phyloP scores from a whole-genome alignment of 495 filamentous ascomycete genomes.

The Clohesyomyces aquaticus region DNA sequence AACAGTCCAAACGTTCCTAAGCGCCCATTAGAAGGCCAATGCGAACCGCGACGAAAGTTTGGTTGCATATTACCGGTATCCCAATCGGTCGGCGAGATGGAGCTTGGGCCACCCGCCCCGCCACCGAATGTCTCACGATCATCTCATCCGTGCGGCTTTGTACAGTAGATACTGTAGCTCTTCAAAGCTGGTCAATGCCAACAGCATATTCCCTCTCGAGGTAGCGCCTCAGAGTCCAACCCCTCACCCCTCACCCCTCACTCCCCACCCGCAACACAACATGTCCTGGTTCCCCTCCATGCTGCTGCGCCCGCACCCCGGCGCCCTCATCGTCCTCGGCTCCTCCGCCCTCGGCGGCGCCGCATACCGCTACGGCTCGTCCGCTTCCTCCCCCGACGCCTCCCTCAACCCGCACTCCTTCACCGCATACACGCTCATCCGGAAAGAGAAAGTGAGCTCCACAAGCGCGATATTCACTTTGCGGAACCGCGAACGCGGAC shows the following conservation, averaged over 20 bases:
- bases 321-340: conserved; percentile 35
- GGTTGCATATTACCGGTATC: too few relatives aligned
- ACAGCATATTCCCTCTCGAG: neutral
- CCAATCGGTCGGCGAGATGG: neutral
- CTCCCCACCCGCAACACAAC: neutral
- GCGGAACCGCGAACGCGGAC: conserved; percentile 37
- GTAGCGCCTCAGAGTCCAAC: too few relatives aligned
- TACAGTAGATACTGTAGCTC: too few relatives aligned
- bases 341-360: conserved; percentile 36
- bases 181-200: neutral
- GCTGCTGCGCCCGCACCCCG: conserved; percentile 23
- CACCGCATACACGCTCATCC: conserved; percentile 56
- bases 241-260: too few relatives aligned
- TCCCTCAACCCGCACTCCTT: conserved; percentile 40
- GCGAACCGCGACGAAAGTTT: too few relatives aligned
- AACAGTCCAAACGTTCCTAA: too few relatives aligned
- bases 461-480: conserved; percentile 78
- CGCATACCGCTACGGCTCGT: conserved; percentile 27
- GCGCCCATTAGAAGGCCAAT: too few relatives aligned
- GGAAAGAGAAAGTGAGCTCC: conserved; percentile 69
- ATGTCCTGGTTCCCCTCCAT: conserved; percentile 24
- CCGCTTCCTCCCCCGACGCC: conserved; percentile 14
- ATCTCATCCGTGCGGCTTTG: too few relatives aligned
- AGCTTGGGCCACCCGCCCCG: neutral
- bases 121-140: too few relatives aligned